Conservation (phyloP, 352 stramenopile genomes). For the Aphanomyces astaci region DNA sequence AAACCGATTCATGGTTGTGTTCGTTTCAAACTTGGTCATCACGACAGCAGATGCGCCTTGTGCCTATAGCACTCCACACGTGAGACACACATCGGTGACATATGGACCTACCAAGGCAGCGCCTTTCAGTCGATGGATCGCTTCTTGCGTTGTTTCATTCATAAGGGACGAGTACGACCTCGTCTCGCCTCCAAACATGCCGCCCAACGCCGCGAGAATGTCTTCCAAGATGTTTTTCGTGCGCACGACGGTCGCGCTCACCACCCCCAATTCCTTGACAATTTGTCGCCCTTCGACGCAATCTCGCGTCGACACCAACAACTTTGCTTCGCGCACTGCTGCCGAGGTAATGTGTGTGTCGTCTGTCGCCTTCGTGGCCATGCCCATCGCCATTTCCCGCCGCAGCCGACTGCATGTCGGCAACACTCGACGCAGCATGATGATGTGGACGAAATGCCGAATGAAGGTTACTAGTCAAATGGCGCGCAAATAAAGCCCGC, state of each 20-base stretch:
- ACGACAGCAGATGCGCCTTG: conserved; percentile 67
- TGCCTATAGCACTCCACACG: conserved; percentile 28
- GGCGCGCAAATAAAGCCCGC: background rate
- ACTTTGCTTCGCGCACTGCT: background rate
- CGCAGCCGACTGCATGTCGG: no score
- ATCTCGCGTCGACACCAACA: conserved; percentile 35
- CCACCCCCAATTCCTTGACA: conserved; percentile 63
- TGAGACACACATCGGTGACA: background rate
- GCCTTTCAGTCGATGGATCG: conserved; percentile 67
- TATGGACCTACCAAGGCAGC: conserved; percentile 37
- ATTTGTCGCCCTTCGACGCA: conserved; percentile 60
- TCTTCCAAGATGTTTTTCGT: conserved; percentile 78
- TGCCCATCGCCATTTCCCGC: background rate
- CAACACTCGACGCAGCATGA: no score
- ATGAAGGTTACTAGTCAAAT: background rate
- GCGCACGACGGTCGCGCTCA: conserved; percentile 62
- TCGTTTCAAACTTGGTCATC: conserved; percentile 76
- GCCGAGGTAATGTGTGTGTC: background rate
- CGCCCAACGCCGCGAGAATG: conserved; percentile 67
- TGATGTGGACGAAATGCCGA: no score
- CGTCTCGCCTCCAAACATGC: conserved; percentile 62
- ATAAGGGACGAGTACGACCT: conserved; percentile 70
- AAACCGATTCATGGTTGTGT: conserved; percentile 80
- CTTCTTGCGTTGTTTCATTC: conserved; percentile 76
- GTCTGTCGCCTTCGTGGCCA: background rate